Evolutionary conservation across 768 basidiomycete species (phyloP).

Genomic region (Tricholoma furcatifolium): DNA sequence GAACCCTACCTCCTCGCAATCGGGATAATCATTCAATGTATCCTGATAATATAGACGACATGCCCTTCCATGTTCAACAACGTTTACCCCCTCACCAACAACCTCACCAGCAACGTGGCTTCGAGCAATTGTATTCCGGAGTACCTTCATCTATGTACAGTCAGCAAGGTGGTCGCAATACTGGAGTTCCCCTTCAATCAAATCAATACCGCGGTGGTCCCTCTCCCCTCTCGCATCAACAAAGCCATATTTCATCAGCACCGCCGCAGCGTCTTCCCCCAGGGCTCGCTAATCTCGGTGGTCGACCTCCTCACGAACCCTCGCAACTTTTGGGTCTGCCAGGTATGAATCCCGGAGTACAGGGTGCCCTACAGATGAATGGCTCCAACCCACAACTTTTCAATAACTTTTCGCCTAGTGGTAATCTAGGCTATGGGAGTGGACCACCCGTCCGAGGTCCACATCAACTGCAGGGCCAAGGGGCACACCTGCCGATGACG

Average conservation of each 20-base stretch:
- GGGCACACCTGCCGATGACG: constrained; percentile 48
- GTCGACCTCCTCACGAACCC: constrained; percentile 78
- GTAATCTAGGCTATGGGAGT: constrained; percentile 44
- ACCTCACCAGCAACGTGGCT: constrained; percentile 48
- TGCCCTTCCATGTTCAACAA: constrained; percentile 63
- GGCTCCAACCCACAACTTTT: constrained; percentile 45
- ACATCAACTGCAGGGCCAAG: constrained; percentile 48
- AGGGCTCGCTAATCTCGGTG: constrained; percentile 79
- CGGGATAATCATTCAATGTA: constrained; percentile 55
- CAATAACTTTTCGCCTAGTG: constrained; percentile 49
- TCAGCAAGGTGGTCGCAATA: constrained; percentile 56
- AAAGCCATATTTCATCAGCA: constrained; percentile 41
- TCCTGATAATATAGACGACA: constrained; percentile 56
- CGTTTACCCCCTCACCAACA: constrained; percentile 49
- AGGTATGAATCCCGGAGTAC: constrained; percentile 43
- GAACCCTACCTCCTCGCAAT: constrained; percentile 60
- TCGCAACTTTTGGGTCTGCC: constrained; percentile 59
- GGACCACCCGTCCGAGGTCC: constrained; percentile 53
- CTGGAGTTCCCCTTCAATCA: constrained; percentile 56
- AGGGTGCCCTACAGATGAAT: constrained; percentile 45
- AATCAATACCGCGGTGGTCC: constrained; percentile 68
- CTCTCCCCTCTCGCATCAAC: constrained; percentile 55
- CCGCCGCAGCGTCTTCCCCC: constrained; percentile 69
- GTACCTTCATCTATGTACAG: constrained; percentile 47
- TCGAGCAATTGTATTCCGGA: constrained; percentile 58